Evolutionary conservation across 352 stramenopile species (phyloP).

Genomic region (Phytophthora pinifolia): DNA sequence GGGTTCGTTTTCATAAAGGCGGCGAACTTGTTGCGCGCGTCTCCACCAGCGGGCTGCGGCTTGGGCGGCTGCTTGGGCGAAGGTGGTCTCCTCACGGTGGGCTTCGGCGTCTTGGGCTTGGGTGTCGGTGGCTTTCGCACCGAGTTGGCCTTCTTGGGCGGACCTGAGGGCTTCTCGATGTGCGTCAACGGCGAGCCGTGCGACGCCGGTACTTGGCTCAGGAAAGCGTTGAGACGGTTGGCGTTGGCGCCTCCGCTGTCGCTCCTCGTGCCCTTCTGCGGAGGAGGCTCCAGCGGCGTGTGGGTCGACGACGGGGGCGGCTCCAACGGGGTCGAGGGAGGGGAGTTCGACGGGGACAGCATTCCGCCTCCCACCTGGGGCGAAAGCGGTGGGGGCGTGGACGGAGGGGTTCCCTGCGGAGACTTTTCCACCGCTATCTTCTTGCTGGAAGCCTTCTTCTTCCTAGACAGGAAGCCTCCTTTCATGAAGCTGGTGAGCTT

Average conservation of each 20-base stretch:
- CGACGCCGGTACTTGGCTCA: constrained; percentile 70
- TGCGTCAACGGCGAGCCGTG: constrained; percentile 61
- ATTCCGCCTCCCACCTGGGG: constrained; percentile 36
- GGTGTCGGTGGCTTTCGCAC: constrained; percentile 38
- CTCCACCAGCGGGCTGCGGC: constrained; percentile 16
- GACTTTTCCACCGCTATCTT: constrained; percentile 31
- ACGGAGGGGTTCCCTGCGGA: constrained; percentile 56
- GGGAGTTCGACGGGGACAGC: constrained; percentile 32
- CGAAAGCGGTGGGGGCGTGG: constrained; percentile 57
- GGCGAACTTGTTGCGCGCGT: constrained; percentile 77
- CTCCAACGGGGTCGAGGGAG: constrained; percentile 21
- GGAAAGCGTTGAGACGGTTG: constrained; percentile 73
- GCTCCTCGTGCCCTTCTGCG: constrained; percentile 38
- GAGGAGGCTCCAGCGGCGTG: constrained; percentile 22
- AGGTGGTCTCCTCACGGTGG: constrained; percentile 20
- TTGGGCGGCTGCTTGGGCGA: constrained; percentile 31
- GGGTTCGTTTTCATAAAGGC: constrained; percentile 82
- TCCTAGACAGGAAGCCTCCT: constrained; percentile 66
- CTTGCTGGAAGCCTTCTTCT: constrained; percentile 54
- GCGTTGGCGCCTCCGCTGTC: constrained; percentile 50
- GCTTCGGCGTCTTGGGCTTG: constrained; percentile 22
- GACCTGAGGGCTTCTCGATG: constrained; percentile 51
- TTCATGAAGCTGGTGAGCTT: constrained; percentile 86
- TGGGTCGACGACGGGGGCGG: not conserved
- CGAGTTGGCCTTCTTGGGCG: constrained; percentile 47